Base-by-base conservation (phyloP, 225 moss, liverwort and hornwort genomes). In the Neckera pumila region DNA sequence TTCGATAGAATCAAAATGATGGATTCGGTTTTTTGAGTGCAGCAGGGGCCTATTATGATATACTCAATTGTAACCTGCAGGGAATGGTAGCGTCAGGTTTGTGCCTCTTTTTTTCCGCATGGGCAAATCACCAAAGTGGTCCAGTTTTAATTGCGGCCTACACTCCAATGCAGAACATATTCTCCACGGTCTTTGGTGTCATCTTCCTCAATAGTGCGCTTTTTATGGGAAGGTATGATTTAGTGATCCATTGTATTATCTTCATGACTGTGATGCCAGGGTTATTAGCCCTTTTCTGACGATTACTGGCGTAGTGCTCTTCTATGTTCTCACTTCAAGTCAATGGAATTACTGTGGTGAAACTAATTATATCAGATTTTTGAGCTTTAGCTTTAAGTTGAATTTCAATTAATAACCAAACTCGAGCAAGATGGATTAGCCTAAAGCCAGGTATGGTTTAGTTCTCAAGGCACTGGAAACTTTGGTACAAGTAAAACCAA, bases 101-200 rank as follows among this genome's bases (percentile, higher is more conserved):
- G 10, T 92, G 90, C 83, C 94, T 97, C 70, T 76, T 90, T 74
- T 91, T 98, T 33, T 5, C 76, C 76, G 87, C 94, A 30, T 98
- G 96, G 97, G 89, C 91, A 5, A 97, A 82, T 56, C 95, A 97
- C 45, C 88, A 87, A 40, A 89, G 94, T 23, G 96, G 98, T 34
- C 98, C 98, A 30, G 34, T 95, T 70, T 79, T 98, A 45, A 58
- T 96, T 19, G 94, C 95, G 20, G 95, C 95, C 36, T 98, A 94
- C 90, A 34, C 82, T 80, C 98, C 97, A 54, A 16, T 56, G n/a
- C 23, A 54, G 1, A 77, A 77, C 34, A 62, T 98, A 40, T 93
- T 98, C 81, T 83, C 98, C 23, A 90, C 89, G 12, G 5, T 90
- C 47, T 88, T 96, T 30, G 92, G 95, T 51, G 76, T 91, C 12